Conservation (phyloP, 352 stramenopile species). For the Phytophthora chlamydospora region DNA sequence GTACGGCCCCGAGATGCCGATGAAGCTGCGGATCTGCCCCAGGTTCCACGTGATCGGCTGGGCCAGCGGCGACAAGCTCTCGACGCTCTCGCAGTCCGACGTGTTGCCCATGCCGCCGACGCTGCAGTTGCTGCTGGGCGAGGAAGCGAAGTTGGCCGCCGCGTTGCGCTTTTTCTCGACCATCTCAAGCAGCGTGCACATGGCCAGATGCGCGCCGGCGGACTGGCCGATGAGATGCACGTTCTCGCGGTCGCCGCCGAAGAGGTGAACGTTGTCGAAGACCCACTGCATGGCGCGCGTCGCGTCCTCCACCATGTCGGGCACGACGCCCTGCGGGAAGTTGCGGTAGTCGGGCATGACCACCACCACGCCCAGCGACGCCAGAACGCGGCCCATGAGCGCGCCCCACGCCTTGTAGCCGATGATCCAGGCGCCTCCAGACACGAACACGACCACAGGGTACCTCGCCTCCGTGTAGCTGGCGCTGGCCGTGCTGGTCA, state of each 20-base stretch:
- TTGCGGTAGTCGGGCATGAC: slow-evolving; percentile 94
- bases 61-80: slow-evolving; percentile 35
- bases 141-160: slow-evolving; percentile 7
- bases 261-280: slow-evolving; percentile 81
- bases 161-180: slow-evolving; percentile 55
- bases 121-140: slow-evolving; percentile 28
- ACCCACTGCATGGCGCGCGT: slow-evolving; percentile 88
- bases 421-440: slow-evolving; percentile 93
- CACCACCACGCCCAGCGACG: slow-evolving; percentile 79
- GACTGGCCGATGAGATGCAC: slow-evolving; percentile 91
- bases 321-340: slow-evolving; percentile 87
- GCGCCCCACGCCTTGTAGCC: slow-evolving; percentile 93
- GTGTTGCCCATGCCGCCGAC: slow-evolving; percentile 36
- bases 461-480: slow-evolving; percentile 35
- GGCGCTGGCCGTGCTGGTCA: slow-evolving; percentile 20
- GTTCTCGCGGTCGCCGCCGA: slow-evolving; percentile 86
- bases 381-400: slow-evolving; percentile 81
- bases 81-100: slow-evolving; percentile 41
- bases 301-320: slow-evolving; percentile 91
- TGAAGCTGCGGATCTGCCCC: slow-evolving; percentile 75
- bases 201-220: slow-evolving; percentile 88
- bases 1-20: slow-evolving; percentile 89
- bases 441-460: slow-evolving; percentile 91
- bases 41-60: slow-evolving; percentile 65
- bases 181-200: slow-evolving; percentile 78